Conservation (phyloP, 176 grass and related monocot genomes). For the Phragmites australis region DNA sequence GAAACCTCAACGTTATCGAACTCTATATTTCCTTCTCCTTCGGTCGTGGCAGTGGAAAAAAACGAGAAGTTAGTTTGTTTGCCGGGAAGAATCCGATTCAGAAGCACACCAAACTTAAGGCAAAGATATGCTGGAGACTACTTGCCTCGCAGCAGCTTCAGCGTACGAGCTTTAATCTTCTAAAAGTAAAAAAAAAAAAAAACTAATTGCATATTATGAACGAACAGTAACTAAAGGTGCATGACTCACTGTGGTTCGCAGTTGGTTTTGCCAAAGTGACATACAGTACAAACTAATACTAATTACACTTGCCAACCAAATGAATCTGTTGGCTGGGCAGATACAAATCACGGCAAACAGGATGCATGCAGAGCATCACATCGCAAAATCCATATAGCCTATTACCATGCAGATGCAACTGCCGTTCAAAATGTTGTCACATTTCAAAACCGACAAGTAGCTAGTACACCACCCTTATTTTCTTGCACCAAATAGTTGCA, state of each 20-base stretch:
- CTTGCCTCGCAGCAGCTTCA: too few relatives aligned
- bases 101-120: too few relatives aligned
- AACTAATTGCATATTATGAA: too few relatives aligned
- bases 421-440: constrained; percentile 12
- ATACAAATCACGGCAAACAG: constrained; percentile 16
- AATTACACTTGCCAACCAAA: constrained; percentile 48
- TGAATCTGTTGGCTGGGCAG: constrained; percentile 5
- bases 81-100: too few relatives aligned
- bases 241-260: background rate
- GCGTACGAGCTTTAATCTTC: too few relatives aligned
- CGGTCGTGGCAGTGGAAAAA: too few relatives aligned
- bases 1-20: too few relatives aligned
- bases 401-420: constrained; percentile 10
- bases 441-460: background rate
- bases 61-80: too few relatives aligned
- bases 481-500: background rate
- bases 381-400: background rate
- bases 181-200: too few relatives aligned
- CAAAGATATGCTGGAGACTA: too few relatives aligned
- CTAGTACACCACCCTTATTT: background rate
- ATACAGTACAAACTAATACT: constrained; percentile 34
- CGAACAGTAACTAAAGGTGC: background rate
- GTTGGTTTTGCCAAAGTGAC: constrained; percentile 16
- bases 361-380: background rate
- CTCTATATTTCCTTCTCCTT: too few relatives aligned